phyloP scores from a whole-genome alignment of 78 protist genomes.

The Cavenderia fasciculata region DNA sequence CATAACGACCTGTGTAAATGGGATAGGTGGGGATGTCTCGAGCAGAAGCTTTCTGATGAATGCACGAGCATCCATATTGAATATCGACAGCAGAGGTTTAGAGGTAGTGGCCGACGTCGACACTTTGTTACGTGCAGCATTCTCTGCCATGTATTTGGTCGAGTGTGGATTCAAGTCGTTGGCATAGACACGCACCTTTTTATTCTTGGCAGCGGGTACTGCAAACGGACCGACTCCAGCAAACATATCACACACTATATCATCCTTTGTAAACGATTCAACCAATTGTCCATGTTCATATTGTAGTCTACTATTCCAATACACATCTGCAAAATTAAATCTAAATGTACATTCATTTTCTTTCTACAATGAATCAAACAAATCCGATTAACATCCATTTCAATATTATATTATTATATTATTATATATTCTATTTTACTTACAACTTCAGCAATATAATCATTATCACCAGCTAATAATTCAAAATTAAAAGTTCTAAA shows the following conservation, averaged over 20 bases:
- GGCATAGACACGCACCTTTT: conserved; percentile 87
- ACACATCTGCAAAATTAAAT: conserved; percentile 93
- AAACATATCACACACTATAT: conserved; percentile 90
- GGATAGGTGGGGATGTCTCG: not conserved
- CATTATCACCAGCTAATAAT: conserved; percentile 92
- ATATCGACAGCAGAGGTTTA: conserved; percentile 5
- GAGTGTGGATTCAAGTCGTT: conserved; percentile 97
- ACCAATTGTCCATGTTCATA: conserved; percentile 92
- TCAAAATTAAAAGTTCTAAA: conserved; percentile 96
- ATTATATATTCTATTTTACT: not conserved
- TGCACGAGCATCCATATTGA: conserved; percentile 82
- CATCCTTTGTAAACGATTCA: conserved; percentile 11
- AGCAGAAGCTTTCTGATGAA: conserved; percentile 32
- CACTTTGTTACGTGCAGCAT: conserved; percentile 81
- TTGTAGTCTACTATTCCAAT: conserved; percentile 96
- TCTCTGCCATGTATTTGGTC: conserved; percentile 73
- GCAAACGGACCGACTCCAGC: conserved; percentile 99
- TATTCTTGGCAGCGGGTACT: conserved; percentile 89
- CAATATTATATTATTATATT: not conserved
- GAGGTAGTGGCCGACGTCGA: not conserved
- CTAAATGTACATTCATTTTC: conserved; percentile 91
- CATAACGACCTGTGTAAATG: conserved; percentile 87
- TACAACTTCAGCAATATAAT: conserved; percentile 75
- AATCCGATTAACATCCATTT: not conserved
- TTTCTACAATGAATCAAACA: conserved; percentile 20